Base-by-base conservation (phyloP, 2,329 filamentous ascomycete species). In the Gnomoniopsis smithogilvyi region DNA sequence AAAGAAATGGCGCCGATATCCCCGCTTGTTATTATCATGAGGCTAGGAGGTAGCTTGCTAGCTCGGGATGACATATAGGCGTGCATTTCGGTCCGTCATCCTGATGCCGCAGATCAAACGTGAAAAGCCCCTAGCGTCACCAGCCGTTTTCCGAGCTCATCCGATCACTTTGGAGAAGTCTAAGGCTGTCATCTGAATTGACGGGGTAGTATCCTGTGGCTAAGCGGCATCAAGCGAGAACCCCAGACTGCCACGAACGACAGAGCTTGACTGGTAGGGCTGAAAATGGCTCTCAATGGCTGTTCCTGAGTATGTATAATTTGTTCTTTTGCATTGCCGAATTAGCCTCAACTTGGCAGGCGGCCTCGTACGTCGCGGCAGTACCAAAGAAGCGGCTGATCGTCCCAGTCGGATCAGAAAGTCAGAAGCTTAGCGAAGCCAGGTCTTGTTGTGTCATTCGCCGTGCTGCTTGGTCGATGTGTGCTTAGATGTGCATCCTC, bases 101-200 rank as follows among this genome's bases (percentile, higher is more conserved):
- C 58, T 60, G 58, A 51, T 45, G 58, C 53, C 53, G 58, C 53
- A 56, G 58, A 60, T 60, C 58, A 60, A 56, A 60, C 58, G 36
- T 56, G 53, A 33, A 45, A 57, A 6, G 8, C n/a, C n/a, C 17
- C 43, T 19, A 19, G 43, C 43, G 43, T 46, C 43, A 3, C 26
- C 24, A 43, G 30, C 55, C 55, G 38, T 43, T 56, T 38, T 56
- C 45, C 43, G 47, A 56, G 11, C 6, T 36, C 47, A 38, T 30
- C 38, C 26, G 19, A 51, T 19, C 10, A 52, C n/a, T 19, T 30
- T 50, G 41, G 45, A 41, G 21, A 38, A 53, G 56, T 17, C 43
- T 14, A 46, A 6, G 12, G 43, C 43, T 46, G 43, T 46, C 43
- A 46, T 46, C 43, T 46, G 43, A 46, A 46, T 17, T 46, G 14